Conservation (phyloP, 2,329 filamentous ascomycete genomes). For the Epichloe scottii region DNA sequence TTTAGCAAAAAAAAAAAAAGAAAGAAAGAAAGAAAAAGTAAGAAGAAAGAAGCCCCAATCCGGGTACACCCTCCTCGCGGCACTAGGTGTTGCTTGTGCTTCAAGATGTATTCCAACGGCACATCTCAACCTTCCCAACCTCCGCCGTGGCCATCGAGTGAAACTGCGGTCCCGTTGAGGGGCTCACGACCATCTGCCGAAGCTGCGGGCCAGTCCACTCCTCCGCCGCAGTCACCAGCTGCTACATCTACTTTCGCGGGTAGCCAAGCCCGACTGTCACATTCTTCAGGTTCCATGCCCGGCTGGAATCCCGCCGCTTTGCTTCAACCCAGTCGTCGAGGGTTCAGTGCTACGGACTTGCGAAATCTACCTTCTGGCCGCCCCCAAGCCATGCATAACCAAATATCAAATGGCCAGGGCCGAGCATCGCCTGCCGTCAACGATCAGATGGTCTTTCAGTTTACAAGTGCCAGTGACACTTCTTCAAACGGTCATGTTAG, state of each 20-base stretch:
- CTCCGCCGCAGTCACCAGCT: background rate
- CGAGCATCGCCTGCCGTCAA: constrained; percentile 9
- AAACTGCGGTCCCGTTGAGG: constrained; percentile 5
- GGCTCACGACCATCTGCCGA: constrained; percentile 3
- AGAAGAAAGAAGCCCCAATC: background rate
- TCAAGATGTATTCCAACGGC: constrained; percentile 8
- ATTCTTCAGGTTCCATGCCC: constrained; percentile 15
- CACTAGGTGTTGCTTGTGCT: background rate
- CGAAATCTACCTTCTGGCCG: constrained; percentile 14
- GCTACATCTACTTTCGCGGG: constrained; percentile 2
- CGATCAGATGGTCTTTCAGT: constrained; percentile 28
- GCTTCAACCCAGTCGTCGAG: constrained; percentile 25
- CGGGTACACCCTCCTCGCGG: background rate
- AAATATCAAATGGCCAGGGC: constrained; percentile 7
- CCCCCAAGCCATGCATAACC: constrained; percentile 5
- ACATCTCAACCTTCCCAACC: constrained; percentile 3
- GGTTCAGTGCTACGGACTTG: constrained; percentile 16
- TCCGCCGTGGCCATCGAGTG: constrained; percentile 5
- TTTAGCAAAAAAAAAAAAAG: background rate
- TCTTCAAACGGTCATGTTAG: constrained; percentile 21
- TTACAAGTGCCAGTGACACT: constrained; percentile 23
- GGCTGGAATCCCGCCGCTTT: constrained; percentile 30
- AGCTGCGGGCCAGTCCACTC: background rate
- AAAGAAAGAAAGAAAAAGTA: background rate
- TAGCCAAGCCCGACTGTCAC: constrained; percentile 17